Evolutionary conservation across 1,139 yeast genomes (phyloP), one percentile per base, ranked within the genome.

Genomic region (Kluyveromyces marxianus): DNA sequence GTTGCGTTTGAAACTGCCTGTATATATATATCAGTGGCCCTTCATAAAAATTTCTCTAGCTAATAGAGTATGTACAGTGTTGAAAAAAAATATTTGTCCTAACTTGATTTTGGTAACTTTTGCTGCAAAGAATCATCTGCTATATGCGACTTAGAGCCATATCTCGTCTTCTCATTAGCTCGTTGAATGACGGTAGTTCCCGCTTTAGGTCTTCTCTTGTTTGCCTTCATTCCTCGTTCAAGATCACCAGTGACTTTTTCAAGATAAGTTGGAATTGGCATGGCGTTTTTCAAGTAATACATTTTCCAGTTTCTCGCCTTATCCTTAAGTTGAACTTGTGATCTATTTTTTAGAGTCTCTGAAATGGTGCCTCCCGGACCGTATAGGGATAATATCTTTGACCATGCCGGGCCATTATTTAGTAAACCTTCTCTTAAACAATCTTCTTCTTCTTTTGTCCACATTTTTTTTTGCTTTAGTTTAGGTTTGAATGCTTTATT

Each of bases 241-340:
- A 84, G 66, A 54, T 83, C 95, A 38, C 97, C 97, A 0, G 97
- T 89, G 27, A 90, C 97, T 54, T 83, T 81, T 46, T 70, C 72
- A 52, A 92, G 69, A 58, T 87, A 90, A 3, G 74, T 79, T 0
- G 97, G 97, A 4, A 90, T 78, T 4, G 86, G 79, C 41, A 78
- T 66, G 3, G 81, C 81, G 48, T 79, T 75, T 59, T 88, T 85
- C 49, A 89, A 68, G 62, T 83, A 88, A 53, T 83, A 83, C 75
- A 87, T 77, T 63, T 90, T 92, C 87, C 96, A 84, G 60, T 92
- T 92, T 54, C 97, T 75, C 0, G 97, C 97, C 61, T 92, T 92
- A 62, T 92, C 98, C 62, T 92, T 92, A 48, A 92, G 72, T 63
- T 90, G 97, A 8, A 90, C 89, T 60, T 89, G 95, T 8, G 84